phyloP scores from a whole-genome alignment of 345 rosid species.

The Schrenkiella parvula region DNA sequence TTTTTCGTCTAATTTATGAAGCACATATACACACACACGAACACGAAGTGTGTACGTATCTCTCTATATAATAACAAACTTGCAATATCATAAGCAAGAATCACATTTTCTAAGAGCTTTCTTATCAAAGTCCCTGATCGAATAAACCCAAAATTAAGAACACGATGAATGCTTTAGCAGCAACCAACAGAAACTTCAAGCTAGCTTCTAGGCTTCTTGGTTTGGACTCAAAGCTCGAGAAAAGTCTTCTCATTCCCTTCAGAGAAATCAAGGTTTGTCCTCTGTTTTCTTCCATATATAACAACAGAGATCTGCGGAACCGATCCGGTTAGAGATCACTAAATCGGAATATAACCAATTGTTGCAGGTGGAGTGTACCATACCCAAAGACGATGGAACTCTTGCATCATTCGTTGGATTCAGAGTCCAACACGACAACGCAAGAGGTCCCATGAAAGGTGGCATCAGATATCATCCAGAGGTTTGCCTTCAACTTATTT shows the following conservation, averaged over 20 bases:
- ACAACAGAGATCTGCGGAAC: neutral
- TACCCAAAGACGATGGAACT: slow-evolving; percentile 88
- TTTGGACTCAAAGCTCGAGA: slow-evolving; percentile 80
- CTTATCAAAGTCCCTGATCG: neutral
- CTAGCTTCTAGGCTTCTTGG: slow-evolving; percentile 87
- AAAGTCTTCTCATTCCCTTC: slow-evolving; percentile 83
- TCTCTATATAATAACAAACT: slow-evolving; percentile 5
- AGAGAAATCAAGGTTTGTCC: slow-evolving; percentile 80
- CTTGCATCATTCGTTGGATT: slow-evolving; percentile 90
- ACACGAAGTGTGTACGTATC: slow-evolving; percentile 22
- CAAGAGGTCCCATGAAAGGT: slow-evolving; percentile 99
- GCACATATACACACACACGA: neutral
- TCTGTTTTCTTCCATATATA: neutral
- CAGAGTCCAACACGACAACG: slow-evolving; percentile 95
- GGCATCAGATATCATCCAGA: slow-evolving; percentile 98
- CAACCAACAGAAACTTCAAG: slow-evolving; percentile 87
- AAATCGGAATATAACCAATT: neutral
- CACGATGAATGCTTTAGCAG: slow-evolving; percentile 86
- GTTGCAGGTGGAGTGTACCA: slow-evolving; percentile 87
- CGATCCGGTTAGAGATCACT: slow-evolving; percentile 1
- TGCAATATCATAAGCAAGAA: slow-evolving; percentile 14
- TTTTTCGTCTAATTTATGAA: neutral
- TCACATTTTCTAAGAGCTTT: slow-evolving; percentile 5
- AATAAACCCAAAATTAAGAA: slow-evolving; percentile 3
- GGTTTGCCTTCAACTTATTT: slow-evolving; percentile 37